Conservation (phyloP, 495 filamentous ascomycete genomes). For the Annulohypoxylon stygium region DNA sequence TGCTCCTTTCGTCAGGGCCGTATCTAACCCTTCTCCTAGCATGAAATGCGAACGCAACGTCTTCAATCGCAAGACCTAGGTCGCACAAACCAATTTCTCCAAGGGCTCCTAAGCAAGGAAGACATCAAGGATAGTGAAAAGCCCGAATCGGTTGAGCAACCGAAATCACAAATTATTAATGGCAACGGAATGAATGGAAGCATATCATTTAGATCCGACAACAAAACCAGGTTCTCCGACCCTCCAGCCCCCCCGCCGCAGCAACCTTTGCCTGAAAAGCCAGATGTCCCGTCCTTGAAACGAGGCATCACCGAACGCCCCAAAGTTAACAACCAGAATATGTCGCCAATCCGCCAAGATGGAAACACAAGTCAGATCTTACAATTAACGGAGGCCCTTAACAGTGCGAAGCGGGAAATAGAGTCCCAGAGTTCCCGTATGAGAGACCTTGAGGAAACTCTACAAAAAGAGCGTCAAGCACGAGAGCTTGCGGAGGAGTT, state of each 20-base stretch:
- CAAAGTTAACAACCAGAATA: constrained; percentile 65
- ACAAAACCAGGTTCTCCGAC: constrained; percentile 82
- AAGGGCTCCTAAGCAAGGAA: constrained; percentile 77
- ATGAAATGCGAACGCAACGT: constrained; percentile 87
- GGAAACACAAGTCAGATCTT: constrained; percentile 78
- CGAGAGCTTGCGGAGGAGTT: constrained; percentile 86
- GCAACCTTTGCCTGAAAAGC: constrained; percentile 91
- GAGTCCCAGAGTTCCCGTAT: constrained; percentile 82
- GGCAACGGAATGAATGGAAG: constrained; percentile 62
- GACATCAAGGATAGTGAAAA: constrained; percentile 73
- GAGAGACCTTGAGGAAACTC: constrained; percentile 81
- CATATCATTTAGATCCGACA: constrained; percentile 64
- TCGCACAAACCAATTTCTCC: constrained; percentile 84
- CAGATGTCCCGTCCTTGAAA: constrained; percentile 77
- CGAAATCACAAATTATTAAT: constrained; percentile 54
- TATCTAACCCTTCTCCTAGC: constrained; percentile 61
- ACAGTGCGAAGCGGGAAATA: constrained; percentile 82
- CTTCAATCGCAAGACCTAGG: constrained; percentile 87
- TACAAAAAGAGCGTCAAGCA: constrained; percentile 83
- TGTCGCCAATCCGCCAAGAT: constrained; percentile 73
- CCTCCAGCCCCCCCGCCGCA: constrained; percentile 92
- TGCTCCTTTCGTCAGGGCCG: constrained; percentile 7
- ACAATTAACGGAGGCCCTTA: constrained; percentile 83
- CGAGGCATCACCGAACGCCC: constrained; percentile 80
- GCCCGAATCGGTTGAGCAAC: constrained; percentile 60